A percentile compares a stretch with the other conserved stretches of the same genome.
Evolutionary conservation across 2,329 filamentous ascomycete species (phyloP).

Genomic region (Aspergillus versicolor): DNA sequence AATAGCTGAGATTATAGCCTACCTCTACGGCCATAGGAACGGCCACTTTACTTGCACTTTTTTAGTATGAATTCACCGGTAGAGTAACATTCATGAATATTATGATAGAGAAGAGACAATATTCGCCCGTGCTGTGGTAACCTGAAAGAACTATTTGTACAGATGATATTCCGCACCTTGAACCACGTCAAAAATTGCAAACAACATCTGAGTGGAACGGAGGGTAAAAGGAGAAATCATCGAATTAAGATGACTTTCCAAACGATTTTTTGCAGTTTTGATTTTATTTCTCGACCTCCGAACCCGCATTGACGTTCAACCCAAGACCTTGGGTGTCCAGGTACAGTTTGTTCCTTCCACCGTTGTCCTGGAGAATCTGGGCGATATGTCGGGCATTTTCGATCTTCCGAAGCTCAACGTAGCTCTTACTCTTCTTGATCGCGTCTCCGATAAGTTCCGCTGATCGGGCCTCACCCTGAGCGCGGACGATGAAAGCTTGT

Average conservation of each 20-base stretch:
- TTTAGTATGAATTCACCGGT: neutral
- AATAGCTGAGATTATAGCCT: neutral
- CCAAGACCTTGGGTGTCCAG: conserved; percentile 88
- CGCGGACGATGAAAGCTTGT: conserved; percentile 96
- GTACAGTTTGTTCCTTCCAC: conserved; percentile 89
- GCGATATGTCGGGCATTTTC: conserved; percentile 93
- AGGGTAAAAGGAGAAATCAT: neutral
- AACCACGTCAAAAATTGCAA: conserved; percentile 10
- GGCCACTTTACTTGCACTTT: neutral
- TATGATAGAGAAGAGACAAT: conserved; percentile 33
- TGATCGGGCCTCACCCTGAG: conserved; percentile 97
- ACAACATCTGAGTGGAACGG: conserved; percentile 9
- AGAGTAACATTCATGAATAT: neutral
- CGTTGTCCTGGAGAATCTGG: conserved; percentile 78
- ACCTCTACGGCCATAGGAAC: neutral
- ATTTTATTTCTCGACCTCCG: conserved; percentile 31
- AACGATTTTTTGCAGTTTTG: neutral
- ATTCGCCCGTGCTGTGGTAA: conserved; percentile 29
- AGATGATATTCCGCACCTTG: conserved; percentile 25
- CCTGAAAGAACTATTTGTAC: conserved; percentile 39
- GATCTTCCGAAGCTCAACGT: conserved; percentile 95
- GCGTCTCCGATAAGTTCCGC: conserved; percentile 97
- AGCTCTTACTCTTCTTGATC: conserved; percentile 98
- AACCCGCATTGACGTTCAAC: conserved; percentile 67
- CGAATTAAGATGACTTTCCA: neutral